Conservation (phyloP, 257 asterid species). For the Lithospermum erythrorhizon region DNA sequence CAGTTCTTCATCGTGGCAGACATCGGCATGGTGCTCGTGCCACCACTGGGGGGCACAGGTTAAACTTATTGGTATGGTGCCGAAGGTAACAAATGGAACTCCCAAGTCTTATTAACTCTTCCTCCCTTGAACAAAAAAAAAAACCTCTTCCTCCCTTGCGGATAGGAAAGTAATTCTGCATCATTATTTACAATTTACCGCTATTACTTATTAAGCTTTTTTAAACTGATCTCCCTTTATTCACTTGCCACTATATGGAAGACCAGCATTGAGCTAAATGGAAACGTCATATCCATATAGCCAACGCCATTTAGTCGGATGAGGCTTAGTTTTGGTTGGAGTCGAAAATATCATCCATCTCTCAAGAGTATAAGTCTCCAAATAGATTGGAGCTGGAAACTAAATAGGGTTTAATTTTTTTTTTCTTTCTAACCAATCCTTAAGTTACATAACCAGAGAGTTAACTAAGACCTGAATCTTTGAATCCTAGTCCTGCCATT, state of each 20-base stretch:
- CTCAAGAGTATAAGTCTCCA: not conserved
- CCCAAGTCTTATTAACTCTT: constrained; percentile 5
- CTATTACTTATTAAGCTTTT: not conserved
- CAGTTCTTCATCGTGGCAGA: constrained; percentile 78
- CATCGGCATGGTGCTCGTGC: constrained; percentile 88
- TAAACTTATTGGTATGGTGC: constrained; percentile 69
- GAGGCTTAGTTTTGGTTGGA: no score
- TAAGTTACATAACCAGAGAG: not conserved
- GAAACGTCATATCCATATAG: no score
- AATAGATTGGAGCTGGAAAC: not conserved
- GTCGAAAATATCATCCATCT: not conserved
- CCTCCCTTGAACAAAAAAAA: no score
- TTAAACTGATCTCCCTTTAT: not conserved
- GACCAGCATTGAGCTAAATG: no score
- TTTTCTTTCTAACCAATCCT: not conserved
- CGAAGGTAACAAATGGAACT: constrained; percentile 39
- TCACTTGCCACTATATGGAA: not conserved
- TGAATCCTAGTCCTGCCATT: not conserved
- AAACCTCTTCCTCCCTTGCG: not conserved
- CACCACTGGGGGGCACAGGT: constrained; percentile 63
- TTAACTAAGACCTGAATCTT: not conserved
- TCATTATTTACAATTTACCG: not conserved
- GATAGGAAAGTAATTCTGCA: no score
- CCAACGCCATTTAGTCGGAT: no score
- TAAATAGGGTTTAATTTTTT: not conserved